These are phyloP conservation scores for Backusella morwellensis DNA, from an alignment of 192 early-diverging fungal species.

Conservation along the genomic window DNA sequence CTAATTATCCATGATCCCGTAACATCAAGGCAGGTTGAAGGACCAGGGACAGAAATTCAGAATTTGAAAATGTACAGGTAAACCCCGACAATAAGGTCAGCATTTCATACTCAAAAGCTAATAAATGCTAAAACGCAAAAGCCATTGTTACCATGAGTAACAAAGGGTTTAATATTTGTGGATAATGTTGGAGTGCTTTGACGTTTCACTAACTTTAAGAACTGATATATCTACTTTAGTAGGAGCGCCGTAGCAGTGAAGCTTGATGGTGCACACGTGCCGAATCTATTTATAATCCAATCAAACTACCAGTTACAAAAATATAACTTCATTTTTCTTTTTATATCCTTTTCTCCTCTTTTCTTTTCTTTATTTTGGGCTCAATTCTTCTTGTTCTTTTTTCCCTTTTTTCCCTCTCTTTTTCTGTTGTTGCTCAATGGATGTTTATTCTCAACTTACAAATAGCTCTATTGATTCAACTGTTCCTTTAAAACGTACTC, in stretches of 20 bases:
- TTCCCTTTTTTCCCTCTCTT: background rate
- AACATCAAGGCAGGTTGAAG: constrained; percentile 6
- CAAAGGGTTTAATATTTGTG: background rate
- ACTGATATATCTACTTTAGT: constrained; percentile 3
- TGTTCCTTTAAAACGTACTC: constrained; percentile 25
- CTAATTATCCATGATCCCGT: background rate
- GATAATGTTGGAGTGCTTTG: background rate
- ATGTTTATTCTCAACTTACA: constrained; percentile 9
- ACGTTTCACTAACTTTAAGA: background rate
- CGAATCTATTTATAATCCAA: constrained; percentile 20
- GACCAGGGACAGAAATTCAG: constrained; percentile 9
- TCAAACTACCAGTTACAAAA: constrained; percentile 11
- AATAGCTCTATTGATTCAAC: background rate
- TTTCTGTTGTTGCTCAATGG: background rate
- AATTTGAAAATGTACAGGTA: background rate
- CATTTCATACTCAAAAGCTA: constrained; percentile 4
- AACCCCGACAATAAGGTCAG: background rate
- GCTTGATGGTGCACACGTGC: constrained; percentile 1
- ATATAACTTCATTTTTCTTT: constrained; percentile 11
- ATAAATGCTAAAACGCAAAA: constrained; percentile 1
- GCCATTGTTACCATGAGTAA: background rate
- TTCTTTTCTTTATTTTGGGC: constrained; percentile 3
- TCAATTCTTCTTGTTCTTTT: constrained; percentile 20
- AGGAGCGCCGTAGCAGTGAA: background rate
- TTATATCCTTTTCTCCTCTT: constrained; percentile 6